Percentiles rank a stretch among this genome's conserved stretches.
phyloP scores from a whole-genome alignment of 2,329 filamentous ascomycete genomes.

The Pseudocercospora eumusae region DNA sequence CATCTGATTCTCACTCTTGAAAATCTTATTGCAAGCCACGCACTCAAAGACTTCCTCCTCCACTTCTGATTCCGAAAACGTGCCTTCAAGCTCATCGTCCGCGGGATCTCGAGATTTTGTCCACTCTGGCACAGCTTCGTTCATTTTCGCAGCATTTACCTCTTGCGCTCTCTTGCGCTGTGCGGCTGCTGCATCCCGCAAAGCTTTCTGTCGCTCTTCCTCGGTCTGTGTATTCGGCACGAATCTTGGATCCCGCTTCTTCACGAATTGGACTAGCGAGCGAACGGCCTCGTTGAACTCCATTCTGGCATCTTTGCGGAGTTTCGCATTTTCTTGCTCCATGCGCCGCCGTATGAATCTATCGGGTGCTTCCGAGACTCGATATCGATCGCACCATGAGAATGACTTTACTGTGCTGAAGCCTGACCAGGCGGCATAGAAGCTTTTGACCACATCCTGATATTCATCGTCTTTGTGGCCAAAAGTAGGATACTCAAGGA shows the following conservation, averaged over 20 bases:
- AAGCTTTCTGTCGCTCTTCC: constrained; percentile 73
- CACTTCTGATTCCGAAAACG: constrained; percentile 45
- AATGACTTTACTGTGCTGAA: constrained; percentile 87
- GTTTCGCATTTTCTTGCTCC: constrained; percentile 91
- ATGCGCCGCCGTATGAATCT: constrained; percentile 77
- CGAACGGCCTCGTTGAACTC: constrained; percentile 93
- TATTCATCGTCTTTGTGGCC: constrained; percentile 74
- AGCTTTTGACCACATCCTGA: constrained; percentile 73
- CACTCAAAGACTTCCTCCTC: constrained; percentile 61
- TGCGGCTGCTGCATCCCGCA: constrained; percentile 76
- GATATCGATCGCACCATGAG: constrained; percentile 84
- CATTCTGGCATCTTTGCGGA: constrained; percentile 76
- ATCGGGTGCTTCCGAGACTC: constrained; percentile 82
- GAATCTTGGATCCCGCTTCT: constrained; percentile 88
- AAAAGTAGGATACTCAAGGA: constrained; percentile 76
- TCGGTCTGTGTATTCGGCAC: constrained; percentile 74
- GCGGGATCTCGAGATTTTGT: constrained; percentile 60
- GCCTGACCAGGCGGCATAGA: constrained; percentile 77
- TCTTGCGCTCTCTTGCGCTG: constrained; percentile 83
- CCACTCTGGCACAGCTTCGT: constrained; percentile 71
- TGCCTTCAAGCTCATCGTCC: constrained; percentile 51
- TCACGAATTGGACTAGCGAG: constrained; percentile 81
- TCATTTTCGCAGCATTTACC: constrained; percentile 73
- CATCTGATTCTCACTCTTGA: constrained; percentile 89
- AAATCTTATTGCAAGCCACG: constrained; percentile 65